Percentiles rank a stretch among this genome's conserved stretches.
These are phyloP conservation scores for Russula griseocarnosa DNA, from an alignment of 768 basidiomycete species.

Conservation along the genomic window DNA sequence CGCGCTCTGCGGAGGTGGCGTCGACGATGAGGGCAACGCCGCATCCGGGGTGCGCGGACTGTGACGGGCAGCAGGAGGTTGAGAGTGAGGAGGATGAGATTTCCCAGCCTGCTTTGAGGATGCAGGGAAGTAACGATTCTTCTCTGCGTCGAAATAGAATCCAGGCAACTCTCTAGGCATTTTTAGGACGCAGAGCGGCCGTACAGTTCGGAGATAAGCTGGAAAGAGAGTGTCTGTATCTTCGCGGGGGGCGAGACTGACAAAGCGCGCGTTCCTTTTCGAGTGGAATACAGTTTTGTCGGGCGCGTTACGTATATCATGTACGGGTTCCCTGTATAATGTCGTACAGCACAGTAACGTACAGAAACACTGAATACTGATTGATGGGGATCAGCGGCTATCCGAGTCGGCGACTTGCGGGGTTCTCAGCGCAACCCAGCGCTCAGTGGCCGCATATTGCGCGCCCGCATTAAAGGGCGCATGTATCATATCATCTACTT, in stretches of 20 bases:
- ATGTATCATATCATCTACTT: neutral
- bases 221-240: neutral
- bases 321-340: neutral
- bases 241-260: neutral
- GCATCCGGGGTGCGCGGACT: slow-evolving; percentile 1
- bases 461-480: slow-evolving; percentile 1
- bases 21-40: neutral
- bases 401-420: too few relatives aligned
- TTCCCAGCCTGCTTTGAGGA: slow-evolving; percentile 23
- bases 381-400: slow-evolving; percentile 16
- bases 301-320: neutral
- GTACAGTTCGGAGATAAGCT: neutral
- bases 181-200: slow-evolving; percentile 11
- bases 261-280: neutral
- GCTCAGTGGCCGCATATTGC: slow-evolving; percentile 8
- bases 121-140: slow-evolving; percentile 32
- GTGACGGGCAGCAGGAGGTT: neutral
- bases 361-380: slow-evolving; percentile 1
- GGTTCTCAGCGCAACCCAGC: neutral
- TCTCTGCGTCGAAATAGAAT: slow-evolving; percentile 31
- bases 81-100: neutral
- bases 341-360: neutral
- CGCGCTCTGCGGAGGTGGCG: neutral
- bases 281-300: neutral
- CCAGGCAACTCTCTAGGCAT: slow-evolving; percentile 32